phyloP scores from a whole-genome alignment of 192 early-diverging fungal species.

The Mortierella claussenii region DNA sequence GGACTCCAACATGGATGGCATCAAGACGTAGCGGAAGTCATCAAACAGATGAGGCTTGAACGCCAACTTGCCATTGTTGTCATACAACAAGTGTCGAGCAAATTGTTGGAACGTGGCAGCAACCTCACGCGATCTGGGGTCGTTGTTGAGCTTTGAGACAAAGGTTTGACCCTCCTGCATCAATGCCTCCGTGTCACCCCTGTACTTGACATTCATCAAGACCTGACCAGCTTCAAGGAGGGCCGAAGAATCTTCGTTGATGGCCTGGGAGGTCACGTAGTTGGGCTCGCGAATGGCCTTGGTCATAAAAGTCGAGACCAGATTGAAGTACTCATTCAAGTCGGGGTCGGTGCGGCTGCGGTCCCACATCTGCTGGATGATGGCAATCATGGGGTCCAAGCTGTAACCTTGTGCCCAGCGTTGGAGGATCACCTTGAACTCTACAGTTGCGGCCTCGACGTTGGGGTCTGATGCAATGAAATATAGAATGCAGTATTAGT shows the following conservation, averaged over 20 bases:
- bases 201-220: slow-evolving; percentile 41
- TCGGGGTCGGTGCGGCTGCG: slow-evolving; percentile 33
- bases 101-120: slow-evolving; percentile 41
- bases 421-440: slow-evolving; percentile 55
- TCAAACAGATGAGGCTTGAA: slow-evolving; percentile 60
- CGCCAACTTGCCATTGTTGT: slow-evolving; percentile 40
- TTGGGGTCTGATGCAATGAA: slow-evolving; percentile 38
- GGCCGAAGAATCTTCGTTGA: slow-evolving; percentile 26
- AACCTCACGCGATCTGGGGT: slow-evolving; percentile 35
- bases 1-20: slow-evolving; percentile 55
- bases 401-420: slow-evolving; percentile 55
- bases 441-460: slow-evolving; percentile 30
- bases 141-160: slow-evolving; percentile 31
- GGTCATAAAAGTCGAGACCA: slow-evolving; percentile 22
- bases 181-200: slow-evolving; percentile 20
- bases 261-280: slow-evolving; percentile 27
- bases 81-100: slow-evolving; percentile 45
- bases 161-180: slow-evolving; percentile 28
- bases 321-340: slow-evolving; percentile 31
- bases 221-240: slow-evolving; percentile 31
- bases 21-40: slow-evolving; percentile 52
- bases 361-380: slow-evolving; percentile 32
- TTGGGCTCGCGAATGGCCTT: slow-evolving; percentile 48
- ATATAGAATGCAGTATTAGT: not conserved
- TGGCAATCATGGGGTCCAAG: slow-evolving; percentile 45